Base-by-base conservation (phyloP, 2,329 filamentous ascomycete species). In the Fusarium chlamydosporum region DNA sequence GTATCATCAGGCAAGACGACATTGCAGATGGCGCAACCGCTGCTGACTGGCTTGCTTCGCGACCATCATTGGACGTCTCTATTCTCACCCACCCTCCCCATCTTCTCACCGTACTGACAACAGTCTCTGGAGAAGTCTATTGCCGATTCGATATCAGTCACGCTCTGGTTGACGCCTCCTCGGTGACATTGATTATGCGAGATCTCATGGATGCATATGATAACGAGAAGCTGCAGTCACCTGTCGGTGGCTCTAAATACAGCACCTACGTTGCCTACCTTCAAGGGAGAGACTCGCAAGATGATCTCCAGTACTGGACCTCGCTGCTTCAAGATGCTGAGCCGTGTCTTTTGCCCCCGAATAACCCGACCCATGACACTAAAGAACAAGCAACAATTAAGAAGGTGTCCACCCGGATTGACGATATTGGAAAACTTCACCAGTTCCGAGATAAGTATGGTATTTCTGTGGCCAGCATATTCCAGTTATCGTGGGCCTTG, bases 251-350 rank as follows among this genome's bases (percentile, higher is more conserved):
- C 48, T 52, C 48, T 31, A 40, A 52, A 27, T 52, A 52, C 16
- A 52, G 48, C 16, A 33, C 23, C 27, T 52, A 52, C 8, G 48
- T 52, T 13, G 34, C 35, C 27, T 52, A 31, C 13, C 35, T 52
- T 31, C 35, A 51, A 26, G 47, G 47, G 4, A 51, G 33, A 29
- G 33, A 52, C n/a, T 27, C 37, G 18, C 35, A 40, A 9, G 18
- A 52, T 20, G 48, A 52, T 52, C 35, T 52, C n/a, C n/a, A 41
- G 20, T 52, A 52, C 29, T 52, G 48, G 48, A 52, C 15, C 18
- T 20, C 35, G 12, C 16, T 52, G 7, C 35, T 52, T 6, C 26
- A 31, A 27, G 35, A 40, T 40, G 48, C 48, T 18, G 35, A 52
- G 35, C 48, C 35, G 12, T 52, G 48, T 29, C 20, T 52, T 38